Conservation (phyloP, 164 flowering plant species). For the Vitis vinifera region ASM3070453v1 NC_081808.1:11305501-11306000, state of each 20-base stretch:
- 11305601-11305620: conserved; percentile 23
- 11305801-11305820: conserved; percentile 31
- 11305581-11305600: not conserved
- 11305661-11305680: conserved; percentile 21
- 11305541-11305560: not conserved
- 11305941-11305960: not conserved
- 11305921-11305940: not conserved
- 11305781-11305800: conserved; percentile 39
- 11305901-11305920: conserved; percentile 59
- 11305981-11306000: not conserved
- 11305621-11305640: conserved; percentile 25
- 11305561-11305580: not conserved
- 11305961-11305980: not conserved
- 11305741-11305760: not conserved
- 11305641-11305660: conserved; percentile 17
- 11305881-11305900: conserved; percentile 63
- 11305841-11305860: conserved; percentile 69
- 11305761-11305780: not conserved
- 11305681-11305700: conserved; percentile 19
- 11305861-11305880: conserved; percentile 66
- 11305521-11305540: conserved; percentile 24
- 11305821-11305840: conserved; percentile 71
- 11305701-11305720: not conserved
- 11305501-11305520: conserved; percentile 26
- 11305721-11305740: not conserved